Evolutionary conservation across 2,329 filamentous ascomycete genomes (phyloP).

Genomic region (Calonectria naviculata): DNA sequence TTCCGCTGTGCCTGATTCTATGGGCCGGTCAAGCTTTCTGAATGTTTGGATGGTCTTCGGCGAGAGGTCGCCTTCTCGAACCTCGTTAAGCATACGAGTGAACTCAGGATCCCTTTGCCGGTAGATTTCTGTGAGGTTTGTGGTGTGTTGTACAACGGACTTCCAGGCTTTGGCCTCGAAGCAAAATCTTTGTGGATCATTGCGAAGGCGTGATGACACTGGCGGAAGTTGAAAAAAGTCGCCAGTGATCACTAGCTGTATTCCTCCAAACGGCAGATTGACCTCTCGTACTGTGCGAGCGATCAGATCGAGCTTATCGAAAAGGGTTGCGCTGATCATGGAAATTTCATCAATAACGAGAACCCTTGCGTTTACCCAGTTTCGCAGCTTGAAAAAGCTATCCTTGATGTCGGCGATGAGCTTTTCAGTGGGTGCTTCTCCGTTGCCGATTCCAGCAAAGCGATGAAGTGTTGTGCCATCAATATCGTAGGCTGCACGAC

Average conservation of each 20-base stretch:
- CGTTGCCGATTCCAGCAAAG: conserved; percentile 93
- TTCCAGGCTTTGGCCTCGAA: conserved; percentile 94
- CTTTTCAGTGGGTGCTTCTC: conserved; percentile 84
- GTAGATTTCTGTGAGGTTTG: conserved; percentile 94
- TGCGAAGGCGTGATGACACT: conserved; percentile 80
- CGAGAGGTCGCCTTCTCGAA: conserved; percentile 87
- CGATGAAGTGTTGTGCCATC: conserved; percentile 97
- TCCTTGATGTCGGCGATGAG: conserved; percentile 88
- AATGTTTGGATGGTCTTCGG: conserved; percentile 81
- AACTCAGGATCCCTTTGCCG: conserved; percentile 92
- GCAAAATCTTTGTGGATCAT: conserved; percentile 81
- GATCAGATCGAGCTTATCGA: conserved; percentile 93
- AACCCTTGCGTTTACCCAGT: conserved; percentile 89
- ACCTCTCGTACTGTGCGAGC: conserved; percentile 89
- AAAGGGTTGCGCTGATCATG: conserved; percentile 97
- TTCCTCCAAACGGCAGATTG: conserved; percentile 92
- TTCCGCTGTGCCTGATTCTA: conserved; percentile 66
- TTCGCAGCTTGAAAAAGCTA: conserved; percentile 86
- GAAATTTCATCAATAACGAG: conserved; percentile 96
- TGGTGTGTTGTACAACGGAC: conserved; percentile 93
- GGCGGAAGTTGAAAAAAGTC: conserved; percentile 98
- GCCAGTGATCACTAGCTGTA: conserved; percentile 94
- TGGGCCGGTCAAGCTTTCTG: conserved; percentile 75
- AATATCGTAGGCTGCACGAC: conserved; percentile 95
- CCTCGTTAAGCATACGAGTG: conserved; percentile 96